Percentiles rank a stretch among this genome's conserved stretches.
phyloP scores from a whole-genome alignment of 208 protist species.

The Histomonas meleagridis region DNA sequence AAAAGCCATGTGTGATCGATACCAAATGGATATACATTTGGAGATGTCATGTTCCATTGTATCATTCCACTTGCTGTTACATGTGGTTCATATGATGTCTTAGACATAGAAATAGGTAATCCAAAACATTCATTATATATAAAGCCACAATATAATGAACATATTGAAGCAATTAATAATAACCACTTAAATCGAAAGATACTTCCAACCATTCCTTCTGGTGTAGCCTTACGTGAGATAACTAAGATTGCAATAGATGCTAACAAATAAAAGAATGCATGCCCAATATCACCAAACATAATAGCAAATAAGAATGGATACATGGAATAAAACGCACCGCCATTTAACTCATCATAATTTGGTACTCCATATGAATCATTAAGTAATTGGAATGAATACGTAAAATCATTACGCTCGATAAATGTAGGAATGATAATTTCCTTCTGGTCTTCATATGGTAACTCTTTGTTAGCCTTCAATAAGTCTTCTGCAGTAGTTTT shows the following conservation, averaged over 20 bases:
- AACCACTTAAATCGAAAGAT: conserved; percentile 1
- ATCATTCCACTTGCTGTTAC: background rate
- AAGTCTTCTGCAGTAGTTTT: too few species aligned
- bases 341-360: conserved; percentile 54
- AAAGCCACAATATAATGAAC: background rate
- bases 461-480: background rate
- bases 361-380: conserved; percentile 73
- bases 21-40: conserved; percentile 55
- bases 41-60: background rate
- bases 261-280: conserved; percentile 63
- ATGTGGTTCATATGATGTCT: conserved; percentile 13
- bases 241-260: background rate
- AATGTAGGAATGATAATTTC: too few species aligned
- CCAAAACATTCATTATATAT: conserved; percentile 43
- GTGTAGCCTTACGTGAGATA: background rate
- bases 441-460: too few species aligned
- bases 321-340: conserved; percentile 61
- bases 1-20: conserved; percentile 56
- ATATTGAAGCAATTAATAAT: conserved; percentile 8
- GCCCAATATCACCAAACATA: conserved; percentile 98
- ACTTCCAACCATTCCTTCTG: background rate
- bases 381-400: conserved; percentile 70
- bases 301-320: conserved; percentile 99
- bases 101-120: conserved; percentile 49
- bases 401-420: conserved; percentile 78